Evolutionary conservation across 257 asterid species (phyloP), one percentile per base, ranked within the genome.

Genomic region (Solanum clarkiae): DNA sequence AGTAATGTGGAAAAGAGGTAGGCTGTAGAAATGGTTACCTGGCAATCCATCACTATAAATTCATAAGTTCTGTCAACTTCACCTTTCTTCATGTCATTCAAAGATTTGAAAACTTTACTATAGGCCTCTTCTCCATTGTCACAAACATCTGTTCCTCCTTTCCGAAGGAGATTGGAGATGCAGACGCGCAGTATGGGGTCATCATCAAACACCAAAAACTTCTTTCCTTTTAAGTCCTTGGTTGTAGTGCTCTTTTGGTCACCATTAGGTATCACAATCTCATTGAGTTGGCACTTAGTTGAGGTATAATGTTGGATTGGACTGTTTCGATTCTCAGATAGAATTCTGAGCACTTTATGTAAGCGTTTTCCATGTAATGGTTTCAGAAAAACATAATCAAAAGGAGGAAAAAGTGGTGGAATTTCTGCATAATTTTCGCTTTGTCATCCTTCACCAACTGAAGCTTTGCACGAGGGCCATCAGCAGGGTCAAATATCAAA

Each of bases 11-110:
- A 68, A 68, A 7, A 68, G 49, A 80, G 22, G 60, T 13, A 15
- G 66, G 56, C 16, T 62, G 51, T 24, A 26, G 45, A 57, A 80
- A 10, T 13, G 10, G 84, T 55, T 88, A 94, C 99, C 98, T 93
- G 89, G 32, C 98, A 96, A 49, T 93, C 99, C 97, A 96, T 94
- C 66, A 96, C 85, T 55, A 93, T 90, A 65, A 88, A 96, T 84
- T 91, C 93, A 32, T 88, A 96, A 18, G 93, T 91, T 55, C 26
- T 77, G 59, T 80, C 57, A 40, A 82, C 59, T 36, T 45, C n/a
- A 74, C 3, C 59, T n/a, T 74, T 57, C 24, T 3, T 90, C 84
- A 47, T 86, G 84, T 57, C 26, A 47, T 86, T 85, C 59, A 94
- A 26, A 89, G 90, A 87, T 57, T 44, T 29, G 86, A 80, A 51